Evolutionary conservation across 2,329 filamentous ascomycete species (phyloP).

Genomic region (Penicillium sp.): DNA sequence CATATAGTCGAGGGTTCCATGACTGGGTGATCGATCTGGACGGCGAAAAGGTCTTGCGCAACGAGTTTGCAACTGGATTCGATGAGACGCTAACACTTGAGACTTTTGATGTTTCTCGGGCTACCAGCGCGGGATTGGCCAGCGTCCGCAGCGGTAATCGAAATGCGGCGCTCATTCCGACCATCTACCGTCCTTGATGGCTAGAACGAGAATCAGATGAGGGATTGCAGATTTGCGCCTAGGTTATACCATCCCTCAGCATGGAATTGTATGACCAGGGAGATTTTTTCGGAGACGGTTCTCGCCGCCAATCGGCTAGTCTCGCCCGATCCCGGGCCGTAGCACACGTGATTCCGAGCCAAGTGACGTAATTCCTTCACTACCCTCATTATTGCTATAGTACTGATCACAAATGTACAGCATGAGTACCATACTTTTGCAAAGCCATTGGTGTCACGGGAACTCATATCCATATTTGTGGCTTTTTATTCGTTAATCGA

Average conservation of each 20-base stretch:
- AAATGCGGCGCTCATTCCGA: constrained; percentile 36
- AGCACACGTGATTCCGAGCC: constrained; percentile 23
- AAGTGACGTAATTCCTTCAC: constrained; percentile 2
- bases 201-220: not conserved
- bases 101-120: constrained; percentile 24
- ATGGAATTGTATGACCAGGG: constrained; percentile 8
- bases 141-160: constrained; percentile 35
- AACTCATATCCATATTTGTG: no score
- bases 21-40: not conserved
- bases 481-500: no score
- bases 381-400: not conserved
- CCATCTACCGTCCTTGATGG: constrained; percentile 4
- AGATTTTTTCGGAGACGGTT: constrained; percentile 22
- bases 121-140: constrained; percentile 29
- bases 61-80: not conserved
- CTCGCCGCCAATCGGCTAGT: constrained; percentile 28
- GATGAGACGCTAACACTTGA: constrained; percentile 12
- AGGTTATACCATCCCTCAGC: constrained; percentile 13
- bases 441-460: no score
- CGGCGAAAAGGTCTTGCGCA: not conserved
- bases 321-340: constrained; percentile 15
- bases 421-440: no score
- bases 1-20: not conserved
- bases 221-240: not conserved
- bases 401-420: no score